Base-by-base conservation (phyloP, 192 early-diverging fungal genomes). In the Umbelopsis sp. region DNA sequence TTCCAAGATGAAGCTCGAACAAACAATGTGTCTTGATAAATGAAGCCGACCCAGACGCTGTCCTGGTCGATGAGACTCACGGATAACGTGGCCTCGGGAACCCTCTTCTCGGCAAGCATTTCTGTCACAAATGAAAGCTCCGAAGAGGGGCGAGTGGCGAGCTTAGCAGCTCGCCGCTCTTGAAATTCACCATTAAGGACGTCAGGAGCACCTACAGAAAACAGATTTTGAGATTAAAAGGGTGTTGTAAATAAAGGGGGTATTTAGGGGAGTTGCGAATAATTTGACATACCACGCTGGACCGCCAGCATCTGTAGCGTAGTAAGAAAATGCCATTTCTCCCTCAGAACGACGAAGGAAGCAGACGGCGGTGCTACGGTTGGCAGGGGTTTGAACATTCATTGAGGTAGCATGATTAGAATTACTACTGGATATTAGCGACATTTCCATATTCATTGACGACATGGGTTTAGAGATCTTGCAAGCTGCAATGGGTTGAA, bases 61-160 rank as follows among this genome's bases (percentile, higher is more conserved):
- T 61, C 55, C n/a, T 61, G 55, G 12, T 61, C 55, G 55, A 61
- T 61, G 30, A 61, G 55, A 25, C 55, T 61, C 55, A 61, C 55
- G 11, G 55, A 61, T 16, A 61, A 30, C 11, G 55, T 61, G 55
- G 55, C 55, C 55, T 61, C 55, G 30, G 55, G 55, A 61, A 61
- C 55, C 55, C 55, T 37, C 55, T 61, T 25, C 30, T 61, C 55
- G 55, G 55, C 55, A 12, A 61, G 30, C 55, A 61, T 61, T 61
- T 61, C 55, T 61, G 12, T 61, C 55, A 61, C 55, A 61, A 61
- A 61, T 61, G 55, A 25, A 11, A 33, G 55, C 55, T 61, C 55
- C 27, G 16, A 25, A 61, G 55, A 61, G 30, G 55, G 55, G 55
- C 55, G 55, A 61, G 55, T 5, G 55, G 55, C 55, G 55, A 61